Conservation (phyloP, 495 filamentous ascomycete genomes). For the Lophium mytilinum region DNA sequence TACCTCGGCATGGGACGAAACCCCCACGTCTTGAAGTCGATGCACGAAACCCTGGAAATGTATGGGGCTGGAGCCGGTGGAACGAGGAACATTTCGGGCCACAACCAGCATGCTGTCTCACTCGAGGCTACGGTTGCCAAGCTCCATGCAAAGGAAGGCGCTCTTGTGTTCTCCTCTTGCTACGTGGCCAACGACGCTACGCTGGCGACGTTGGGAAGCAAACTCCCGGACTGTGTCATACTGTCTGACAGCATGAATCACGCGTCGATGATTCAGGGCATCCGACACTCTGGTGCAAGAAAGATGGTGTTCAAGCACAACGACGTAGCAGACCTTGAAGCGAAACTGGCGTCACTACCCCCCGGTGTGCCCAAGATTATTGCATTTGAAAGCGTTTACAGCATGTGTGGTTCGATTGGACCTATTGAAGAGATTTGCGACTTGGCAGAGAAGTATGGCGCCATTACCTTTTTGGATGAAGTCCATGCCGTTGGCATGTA, state of each 20-base stretch:
- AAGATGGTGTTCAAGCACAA: slow-evolving; percentile 99
- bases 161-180: slow-evolving; percentile 92
- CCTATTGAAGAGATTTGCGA: slow-evolving; percentile 95
- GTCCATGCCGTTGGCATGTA: slow-evolving; percentile 99
- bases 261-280: slow-evolving; percentile 98
- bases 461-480: slow-evolving; percentile 94
- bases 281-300: slow-evolving; percentile 89
- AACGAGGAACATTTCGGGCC: slow-evolving; percentile 94
- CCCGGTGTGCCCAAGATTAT: slow-evolving; percentile 88
- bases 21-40: slow-evolving; percentile 71
- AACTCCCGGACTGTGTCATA: slow-evolving; percentile 92
- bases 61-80: slow-evolving; percentile 95
- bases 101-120: slow-evolving; percentile 87
- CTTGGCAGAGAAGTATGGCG: slow-evolving; percentile 93
- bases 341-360: slow-evolving; percentile 81
- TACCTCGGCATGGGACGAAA: slow-evolving; percentile 98
- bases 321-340: slow-evolving; percentile 79
- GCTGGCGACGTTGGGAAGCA: slow-evolving; percentile 88
- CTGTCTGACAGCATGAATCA: slow-evolving; percentile 93
- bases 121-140: slow-evolving; percentile 80
- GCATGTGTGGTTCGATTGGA: slow-evolving; percentile 96
- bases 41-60: slow-evolving; percentile 90
- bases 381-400: slow-evolving; percentile 96
- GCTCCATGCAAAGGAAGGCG: slow-evolving; percentile 83
- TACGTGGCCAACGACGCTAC: slow-evolving; percentile 98